Evolutionary conservation across 495 filamentous ascomycete species (phyloP).

Genomic region (Neurospora hispaniola): DNA sequence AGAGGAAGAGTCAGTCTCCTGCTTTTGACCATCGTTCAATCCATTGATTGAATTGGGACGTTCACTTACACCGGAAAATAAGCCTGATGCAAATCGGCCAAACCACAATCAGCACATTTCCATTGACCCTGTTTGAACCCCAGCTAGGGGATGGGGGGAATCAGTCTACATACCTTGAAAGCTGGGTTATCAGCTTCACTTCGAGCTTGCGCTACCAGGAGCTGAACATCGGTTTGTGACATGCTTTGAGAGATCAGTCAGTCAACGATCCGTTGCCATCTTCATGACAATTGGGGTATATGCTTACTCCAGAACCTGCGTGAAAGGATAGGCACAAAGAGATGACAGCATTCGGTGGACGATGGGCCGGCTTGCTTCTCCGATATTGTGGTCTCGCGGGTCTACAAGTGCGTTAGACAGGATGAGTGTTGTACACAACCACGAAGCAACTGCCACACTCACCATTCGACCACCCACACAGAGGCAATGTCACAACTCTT

Average conservation of each 20-base stretch:
- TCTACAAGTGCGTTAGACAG: constrained; percentile 33
- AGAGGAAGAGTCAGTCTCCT: constrained; percentile 6
- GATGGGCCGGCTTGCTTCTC: constrained; percentile 49
- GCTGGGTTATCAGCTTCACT: constrained; percentile 53
- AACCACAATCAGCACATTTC: not conserved
- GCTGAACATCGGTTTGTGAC: constrained; percentile 50
- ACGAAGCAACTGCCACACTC: constrained; percentile 11
- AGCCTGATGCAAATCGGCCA: constrained; percentile 28
- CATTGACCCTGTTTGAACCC: not conserved
- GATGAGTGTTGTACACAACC: not conserved
- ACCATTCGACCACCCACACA: constrained; percentile 70
- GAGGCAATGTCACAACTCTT: constrained; percentile 56
- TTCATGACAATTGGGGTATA: not conserved
- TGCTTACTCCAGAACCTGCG: constrained; percentile 31
- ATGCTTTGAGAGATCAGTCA: constrained; percentile 30
- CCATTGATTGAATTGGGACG: not conserved
- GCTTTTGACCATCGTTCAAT: constrained; percentile 1
- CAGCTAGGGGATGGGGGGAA: constrained; percentile 6
- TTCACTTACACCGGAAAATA: constrained; percentile 66
- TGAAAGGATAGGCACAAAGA: constrained; percentile 52
- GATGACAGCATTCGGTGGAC: constrained; percentile 50
- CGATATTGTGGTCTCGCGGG: constrained; percentile 50
- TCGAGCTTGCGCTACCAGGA: constrained; percentile 55
- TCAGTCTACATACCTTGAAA: constrained; percentile 42
- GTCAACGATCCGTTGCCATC: not conserved